Conservation (phyloP, 768 basidiomycete genomes). For the Serpula lacrymans region DNA sequence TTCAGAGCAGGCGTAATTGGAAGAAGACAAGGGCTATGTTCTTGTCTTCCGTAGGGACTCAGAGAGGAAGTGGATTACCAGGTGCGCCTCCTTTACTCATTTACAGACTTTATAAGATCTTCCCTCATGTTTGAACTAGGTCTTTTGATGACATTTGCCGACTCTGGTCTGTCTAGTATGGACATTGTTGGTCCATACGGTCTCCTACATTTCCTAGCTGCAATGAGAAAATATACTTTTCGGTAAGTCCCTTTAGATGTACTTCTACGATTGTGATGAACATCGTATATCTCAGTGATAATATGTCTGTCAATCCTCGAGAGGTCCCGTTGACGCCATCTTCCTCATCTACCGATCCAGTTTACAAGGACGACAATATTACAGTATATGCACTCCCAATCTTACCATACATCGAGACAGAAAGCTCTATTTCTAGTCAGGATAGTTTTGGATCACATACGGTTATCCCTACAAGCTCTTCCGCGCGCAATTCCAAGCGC, state of each 20-base stretch:
- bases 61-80: constrained; percentile 67
- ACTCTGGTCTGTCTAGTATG: constrained; percentile 56
- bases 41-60: constrained; percentile 60
- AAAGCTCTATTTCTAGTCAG: no score
- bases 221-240: constrained; percentile 63
- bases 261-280: constrained; percentile 6
- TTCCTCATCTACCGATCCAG: constrained; percentile 32
- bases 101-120: neutral
- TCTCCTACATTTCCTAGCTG: constrained; percentile 64
- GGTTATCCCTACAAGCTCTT: neutral
- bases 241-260: constrained; percentile 46
- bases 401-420: no score
- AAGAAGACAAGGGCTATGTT: constrained; percentile 70
- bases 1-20: constrained; percentile 65
- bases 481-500: constrained; percentile 51
- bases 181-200: constrained; percentile 72
- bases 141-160: constrained; percentile 76
- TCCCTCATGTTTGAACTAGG: constrained; percentile 38
- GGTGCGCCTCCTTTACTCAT: constrained; percentile 43
- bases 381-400: constrained; percentile 61
- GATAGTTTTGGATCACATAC: no score
- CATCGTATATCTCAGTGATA: constrained; percentile 40
- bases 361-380: constrained; percentile 62
- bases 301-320: constrained; percentile 42
- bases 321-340: constrained; percentile 36